Base-by-base conservation (phyloP, 2,329 filamentous ascomycete species). In the Aspergillus brunneoviolaceus region DNA sequence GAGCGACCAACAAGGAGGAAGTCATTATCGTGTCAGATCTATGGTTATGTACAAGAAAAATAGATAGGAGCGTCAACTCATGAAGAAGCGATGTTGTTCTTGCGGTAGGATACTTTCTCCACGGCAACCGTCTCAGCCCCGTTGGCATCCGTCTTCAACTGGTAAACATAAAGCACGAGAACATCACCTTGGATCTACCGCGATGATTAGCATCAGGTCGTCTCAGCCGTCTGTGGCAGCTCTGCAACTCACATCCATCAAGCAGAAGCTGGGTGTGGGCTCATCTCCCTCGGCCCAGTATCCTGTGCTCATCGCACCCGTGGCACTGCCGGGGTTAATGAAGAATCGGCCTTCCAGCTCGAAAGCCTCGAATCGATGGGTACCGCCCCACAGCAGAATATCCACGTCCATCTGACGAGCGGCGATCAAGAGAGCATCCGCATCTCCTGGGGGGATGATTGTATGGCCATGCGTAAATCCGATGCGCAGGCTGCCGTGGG, bases 91-190 rank as follows among this genome's bases (percentile, higher is more conserved):
- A 87, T 84, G 58, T 87, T 85, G 45, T 88, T 88, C 80, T 92
- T 93, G 69, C 90, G 90, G 76, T 90, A 94, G 54, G 90, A 92
- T 63, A 94, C 89, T 80, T 94, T 94, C 76, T 94, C 90, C 48
- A 94, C 90, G 16, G 88, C 89, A 50, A 94, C 90, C 61, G 88
- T 92, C 76, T 93, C 90, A 39, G 85, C 85, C 16, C 90, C 90
- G 66, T 90, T 88, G 59, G 85, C 87, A 69, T 92, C 89, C 72
- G 89, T 92, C 74, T 88, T 86, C 71, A 93, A 77, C 75, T 93
- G 90, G 74, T 98, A 98, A 56, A 98, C 94, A 76, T 98, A 98
- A 53, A 98, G 83, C 61, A 96, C 96, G 66, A 98, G 84, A 16
- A 96, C 96, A 74, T 97, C 96, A 33, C 94, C 94, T 85, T 98